Base-by-base conservation (phyloP, 1,284 basidiomycete species). In the Ganoderma boninense region DNA sequence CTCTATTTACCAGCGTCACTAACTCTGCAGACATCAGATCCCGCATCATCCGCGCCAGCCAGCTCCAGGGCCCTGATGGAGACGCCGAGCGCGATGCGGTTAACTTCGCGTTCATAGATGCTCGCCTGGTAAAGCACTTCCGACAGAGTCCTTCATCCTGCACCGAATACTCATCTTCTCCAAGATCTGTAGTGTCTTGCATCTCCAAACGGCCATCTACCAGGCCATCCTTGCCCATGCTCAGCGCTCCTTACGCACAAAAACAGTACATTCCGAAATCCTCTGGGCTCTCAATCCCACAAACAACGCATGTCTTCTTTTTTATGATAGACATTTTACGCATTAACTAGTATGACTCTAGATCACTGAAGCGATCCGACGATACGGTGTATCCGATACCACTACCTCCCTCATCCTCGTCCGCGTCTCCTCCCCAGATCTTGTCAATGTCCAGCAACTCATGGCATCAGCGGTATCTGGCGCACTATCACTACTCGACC, bases 61-160 rank as follows among this genome's bases (percentile, higher is more conserved):
- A 85, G 2, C 81, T 88, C 65, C 78, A 84, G 14, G 91, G 92
- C 0, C 79, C 80, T 1, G 86, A 88, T 38, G 95, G 94, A 20
- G 89, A 94, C n/a, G 75, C 75, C 3, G 91, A 94, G 74, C 87
- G 94, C 62, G 88, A 89, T 32, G 86, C 87, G 18, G 86, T 97
- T 72, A 95, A 97, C 78, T 97, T 94, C 82, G 94, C 94, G 0
- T 98, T 97, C 81, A 84, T 98, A 75, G 93, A 97, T 79, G 94
- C 94, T 29, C 81, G 88, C 66, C 85, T 90, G 72, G 89, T 91
- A 73, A 73, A 66, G 86, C 83, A 18, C 14, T 32, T 4, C 23
- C 44, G n/a, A 16, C n/a, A 2, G 29, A 16, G 29, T 40, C 18
- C n/a, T 4, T 26, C n/a, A 8, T 61, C 20, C 20, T 13, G 11